Evolutionary conservation across 768 basidiomycete species (phyloP).

Genomic region (Leccinum broughii): DNA sequence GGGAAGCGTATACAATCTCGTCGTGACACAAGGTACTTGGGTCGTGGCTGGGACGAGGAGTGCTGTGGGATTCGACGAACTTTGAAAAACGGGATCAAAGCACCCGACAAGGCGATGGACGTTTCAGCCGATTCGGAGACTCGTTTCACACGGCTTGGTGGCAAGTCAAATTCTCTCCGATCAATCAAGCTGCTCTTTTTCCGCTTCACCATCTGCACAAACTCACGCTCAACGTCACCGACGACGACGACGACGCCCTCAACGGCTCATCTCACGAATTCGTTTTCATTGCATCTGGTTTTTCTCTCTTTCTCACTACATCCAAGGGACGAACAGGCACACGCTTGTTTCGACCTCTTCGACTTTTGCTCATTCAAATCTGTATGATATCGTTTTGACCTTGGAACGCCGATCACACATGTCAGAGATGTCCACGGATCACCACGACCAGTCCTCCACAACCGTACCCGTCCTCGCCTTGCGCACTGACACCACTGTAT

Average conservation of each 20-base stretch:
- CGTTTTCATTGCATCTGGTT: slow-evolving; percentile 2
- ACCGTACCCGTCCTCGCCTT: slow-evolving; percentile 14
- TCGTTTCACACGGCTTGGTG: too few species aligned
- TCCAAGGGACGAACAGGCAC: slow-evolving; percentile 3
- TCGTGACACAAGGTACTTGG: too few species aligned
- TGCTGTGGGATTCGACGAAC: too few species aligned
- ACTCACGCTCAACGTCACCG: neutral
- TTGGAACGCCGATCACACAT: slow-evolving; percentile 10
- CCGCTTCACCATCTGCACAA: slow-evolving; percentile 4
- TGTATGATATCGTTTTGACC: slow-evolving; percentile 24
- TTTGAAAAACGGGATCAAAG: too few species aligned
- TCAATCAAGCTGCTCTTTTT: too few species aligned
- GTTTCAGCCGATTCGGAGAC: too few species aligned
- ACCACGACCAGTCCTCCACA: slow-evolving; percentile 23
- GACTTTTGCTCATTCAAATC: neutral
- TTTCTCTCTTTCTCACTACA: slow-evolving; percentile 10
- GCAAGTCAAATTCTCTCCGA: too few species aligned
- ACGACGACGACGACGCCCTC: neutral
- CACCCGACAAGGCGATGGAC: too few species aligned
- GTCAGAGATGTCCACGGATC: slow-evolving; percentile 29
- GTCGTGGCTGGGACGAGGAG: too few species aligned
- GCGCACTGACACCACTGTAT: slow-evolving; percentile 26
- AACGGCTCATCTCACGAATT: slow-evolving; percentile 1
- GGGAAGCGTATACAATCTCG: too few species aligned
- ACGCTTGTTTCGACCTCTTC: slow-evolving; percentile 7